Evolutionary conservation across 768 basidiomycete genomes (phyloP).

Genomic region (Suillus occidentalis): DNA sequence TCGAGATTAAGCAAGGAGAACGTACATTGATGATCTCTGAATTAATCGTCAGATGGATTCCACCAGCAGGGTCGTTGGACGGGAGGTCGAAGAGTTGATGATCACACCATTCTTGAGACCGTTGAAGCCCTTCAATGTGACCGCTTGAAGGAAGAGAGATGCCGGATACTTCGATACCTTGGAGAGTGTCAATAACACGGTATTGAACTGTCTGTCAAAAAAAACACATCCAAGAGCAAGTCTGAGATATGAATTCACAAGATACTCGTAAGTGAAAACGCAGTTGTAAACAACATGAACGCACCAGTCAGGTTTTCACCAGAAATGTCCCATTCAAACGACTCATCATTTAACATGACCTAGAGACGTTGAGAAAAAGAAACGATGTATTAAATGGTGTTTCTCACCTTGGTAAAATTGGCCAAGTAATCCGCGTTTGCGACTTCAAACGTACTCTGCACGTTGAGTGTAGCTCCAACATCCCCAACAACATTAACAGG

Average conservation of each 20-base stretch:
- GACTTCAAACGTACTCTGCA: constrained; percentile 56
- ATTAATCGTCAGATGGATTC: constrained; percentile 65
- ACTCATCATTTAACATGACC: constrained; percentile 60
- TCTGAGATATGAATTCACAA: too few species aligned
- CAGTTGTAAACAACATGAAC: constrained; percentile 11
- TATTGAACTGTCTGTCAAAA: too few species aligned
- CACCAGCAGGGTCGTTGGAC: constrained; percentile 66
- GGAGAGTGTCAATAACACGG: neutral
- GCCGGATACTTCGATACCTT: constrained; percentile 58
- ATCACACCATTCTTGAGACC: constrained; percentile 60
- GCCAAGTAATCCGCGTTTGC: constrained; percentile 56
- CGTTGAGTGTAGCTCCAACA: constrained; percentile 59
- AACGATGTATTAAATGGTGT: neutral
- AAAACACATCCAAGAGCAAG: too few species aligned
- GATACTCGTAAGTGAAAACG: constrained; percentile 8
- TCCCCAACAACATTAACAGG: constrained; percentile 60
- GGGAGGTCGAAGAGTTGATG: constrained; percentile 71
- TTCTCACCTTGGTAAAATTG: constrained; percentile 58
- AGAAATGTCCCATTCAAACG: constrained; percentile 70
- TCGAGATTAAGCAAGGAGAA: neutral
- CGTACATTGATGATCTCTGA: constrained; percentile 60
- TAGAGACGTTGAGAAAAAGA: constrained; percentile 15
- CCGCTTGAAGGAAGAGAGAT: constrained; percentile 54
- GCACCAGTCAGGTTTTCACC: constrained; percentile 61
- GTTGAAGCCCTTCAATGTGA: constrained; percentile 71